Base-by-base conservation (phyloP, 2,329 filamentous ascomycete genomes). In the Phialocephala subalpina region DNA sequence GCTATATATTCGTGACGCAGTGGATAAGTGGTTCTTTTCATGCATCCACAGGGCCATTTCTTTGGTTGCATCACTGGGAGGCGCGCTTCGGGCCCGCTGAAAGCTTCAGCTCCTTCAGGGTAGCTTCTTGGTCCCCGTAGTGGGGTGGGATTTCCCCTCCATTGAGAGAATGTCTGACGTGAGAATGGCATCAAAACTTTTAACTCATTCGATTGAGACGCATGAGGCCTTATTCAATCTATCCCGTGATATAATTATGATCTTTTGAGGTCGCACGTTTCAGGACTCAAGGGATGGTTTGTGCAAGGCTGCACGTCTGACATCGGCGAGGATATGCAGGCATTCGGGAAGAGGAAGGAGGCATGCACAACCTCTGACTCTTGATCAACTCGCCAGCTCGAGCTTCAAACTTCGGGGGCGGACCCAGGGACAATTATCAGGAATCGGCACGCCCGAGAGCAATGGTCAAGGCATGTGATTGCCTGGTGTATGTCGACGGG, bases 161-260 rank as follows among this genome's bases (percentile, higher is more conserved):
- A 22, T n/a, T 22, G 8, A 14, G 18, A 22, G 27, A 36, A 35
- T 40, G 20, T 52, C 60, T 56, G 60, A 57, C 52, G 59, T 61
- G 59, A 61, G 59, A 61, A 55, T 27, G 1, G 12, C n/a, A 36
- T 36, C 29, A 29, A 7, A 22, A 53, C 25, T 18, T 29, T 18
- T 2, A 29, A 49, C 45, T 22, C 45, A 22, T 11, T 53, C 12
- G 27, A 29, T 33, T 33, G 14, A 14, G 25, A 16, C 12, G 8
- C 3, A 33, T 9, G 14, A n/a, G 2, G 3, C 25, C 5, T 53
- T 53, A 18, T 16, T 53, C 16, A n/a, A 6, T 27, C 16, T 16
- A 33, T 53, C 22, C 1, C 12, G n/a, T 18, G 27, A 18, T 25
- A 22, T 22, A 2, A 11, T 53, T 18, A 14, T 53, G 14, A 2